A percentile compares a stretch with the other conserved stretches of the same genome.
These are phyloP conservation scores for Mucuna pruriens DNA, from an alignment of 306 rosid genomes.

Conservation along the genomic window DNA sequence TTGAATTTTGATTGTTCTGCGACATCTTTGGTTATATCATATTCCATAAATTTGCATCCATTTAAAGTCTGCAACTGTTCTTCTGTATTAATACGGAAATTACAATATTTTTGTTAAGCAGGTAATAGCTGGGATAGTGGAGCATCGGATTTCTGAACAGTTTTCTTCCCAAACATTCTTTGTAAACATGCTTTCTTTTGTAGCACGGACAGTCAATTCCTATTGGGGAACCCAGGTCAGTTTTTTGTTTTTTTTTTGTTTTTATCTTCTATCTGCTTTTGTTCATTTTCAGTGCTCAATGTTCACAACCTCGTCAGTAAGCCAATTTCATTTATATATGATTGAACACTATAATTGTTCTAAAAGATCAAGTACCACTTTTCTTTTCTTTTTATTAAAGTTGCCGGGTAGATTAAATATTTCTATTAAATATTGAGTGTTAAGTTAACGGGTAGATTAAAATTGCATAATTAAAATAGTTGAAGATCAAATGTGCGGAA, in stretches of 20 bases:
- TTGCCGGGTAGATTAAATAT: too few species aligned
- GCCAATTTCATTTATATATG: not conserved
- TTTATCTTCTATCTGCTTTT: slow-evolving; percentile 25
- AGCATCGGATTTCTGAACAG: slow-evolving; percentile 82
- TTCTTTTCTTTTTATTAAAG: not conserved
- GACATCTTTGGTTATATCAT: slow-evolving; percentile 9
- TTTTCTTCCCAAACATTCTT: slow-evolving; percentile 73
- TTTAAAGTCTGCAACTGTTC: slow-evolving; percentile 24
- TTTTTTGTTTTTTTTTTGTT: slow-evolving; percentile 19
- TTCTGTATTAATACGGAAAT: slow-evolving; percentile 34
- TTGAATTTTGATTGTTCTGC: slow-evolving; percentile 3
- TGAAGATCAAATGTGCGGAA: not conserved
- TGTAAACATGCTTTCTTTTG: slow-evolving; percentile 84
- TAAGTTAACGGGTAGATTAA: too few species aligned
- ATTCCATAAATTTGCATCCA: slow-evolving; percentile 8
- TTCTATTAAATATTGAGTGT: too few species aligned
- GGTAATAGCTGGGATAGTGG: slow-evolving; percentile 94
- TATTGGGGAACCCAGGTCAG: slow-evolving; percentile 97
- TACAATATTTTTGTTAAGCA: slow-evolving; percentile 45
- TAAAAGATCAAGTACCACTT: not conserved
- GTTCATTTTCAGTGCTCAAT: slow-evolving; percentile 30
- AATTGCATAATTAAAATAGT: too few species aligned
- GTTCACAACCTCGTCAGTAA: not conserved
- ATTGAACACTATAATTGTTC: slow-evolving; percentile 14
- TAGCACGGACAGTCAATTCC: slow-evolving; percentile 83